Evolutionary conservation across 768 basidiomycete species (phyloP).

Genomic region (Termitomyces titanicus): DNA sequence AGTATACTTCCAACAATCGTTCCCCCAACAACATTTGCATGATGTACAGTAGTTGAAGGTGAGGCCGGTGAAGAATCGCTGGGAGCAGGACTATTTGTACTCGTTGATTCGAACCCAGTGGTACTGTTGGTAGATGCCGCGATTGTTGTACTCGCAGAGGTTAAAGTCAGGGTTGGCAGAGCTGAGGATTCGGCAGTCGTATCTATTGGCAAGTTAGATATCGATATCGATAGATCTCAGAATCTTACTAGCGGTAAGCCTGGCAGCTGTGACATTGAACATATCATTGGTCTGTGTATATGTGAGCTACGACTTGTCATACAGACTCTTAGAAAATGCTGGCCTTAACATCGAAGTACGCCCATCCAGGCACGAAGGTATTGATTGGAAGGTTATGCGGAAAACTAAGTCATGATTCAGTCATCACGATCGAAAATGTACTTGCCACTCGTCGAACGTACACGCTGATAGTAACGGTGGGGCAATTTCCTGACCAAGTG

Average conservation of each 20-base stretch:
- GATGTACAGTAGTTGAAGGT: constrained; percentile 13
- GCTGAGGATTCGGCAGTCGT: constrained; percentile 39
- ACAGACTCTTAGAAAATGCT: not conserved
- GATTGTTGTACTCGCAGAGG: constrained; percentile 10
- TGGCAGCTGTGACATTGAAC: constrained; percentile 40
- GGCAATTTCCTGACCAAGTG: constrained; percentile 46
- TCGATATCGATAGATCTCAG: not conserved
- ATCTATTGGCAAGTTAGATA: constrained; percentile 21
- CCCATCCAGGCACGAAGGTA: constrained; percentile 57
- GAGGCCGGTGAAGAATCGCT: constrained; percentile 12
- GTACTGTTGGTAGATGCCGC: constrained; percentile 5
- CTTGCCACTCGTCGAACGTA: constrained; percentile 15
- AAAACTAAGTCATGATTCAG: constrained; percentile 29
- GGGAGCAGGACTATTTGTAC: constrained; percentile 5
- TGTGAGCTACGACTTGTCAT: not conserved
- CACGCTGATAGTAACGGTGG: constrained; percentile 27
- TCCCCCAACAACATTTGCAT: constrained; percentile 40
- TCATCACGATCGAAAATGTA: not conserved
- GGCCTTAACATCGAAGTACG: constrained; percentile 52
- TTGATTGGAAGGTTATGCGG: constrained; percentile 44
- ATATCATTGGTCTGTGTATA: constrained; percentile 21
- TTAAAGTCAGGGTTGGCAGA: constrained; percentile 22
- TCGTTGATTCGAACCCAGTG: not conserved
- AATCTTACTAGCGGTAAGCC: constrained; percentile 28
- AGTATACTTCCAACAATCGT: constrained; percentile 42